These are phyloP conservation scores for Phyllostachys edulis DNA, from an alignment of 176 grass and related monocot genomes.

Conservation along the genomic window DNA sequence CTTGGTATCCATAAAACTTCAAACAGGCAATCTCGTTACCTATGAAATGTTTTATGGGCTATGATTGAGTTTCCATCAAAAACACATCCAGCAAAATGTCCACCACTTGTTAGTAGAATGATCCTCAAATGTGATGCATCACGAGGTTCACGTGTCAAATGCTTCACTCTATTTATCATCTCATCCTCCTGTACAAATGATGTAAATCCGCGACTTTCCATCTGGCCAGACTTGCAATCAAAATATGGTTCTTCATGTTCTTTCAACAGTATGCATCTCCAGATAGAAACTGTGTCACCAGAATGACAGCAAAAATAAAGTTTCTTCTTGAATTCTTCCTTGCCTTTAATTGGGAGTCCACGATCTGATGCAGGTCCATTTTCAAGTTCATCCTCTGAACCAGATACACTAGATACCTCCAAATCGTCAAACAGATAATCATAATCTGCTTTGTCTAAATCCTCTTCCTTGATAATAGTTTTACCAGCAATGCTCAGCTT, in stretches of 20 bases:
- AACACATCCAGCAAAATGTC: constrained; percentile 93
- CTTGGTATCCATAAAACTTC: neutral
- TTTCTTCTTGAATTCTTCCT: constrained; percentile 70
- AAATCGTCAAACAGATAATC: constrained; percentile 76
- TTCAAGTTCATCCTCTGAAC: constrained; percentile 85
- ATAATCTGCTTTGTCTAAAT: constrained; percentile 56
- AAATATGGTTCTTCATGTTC: constrained; percentile 75
- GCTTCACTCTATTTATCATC: constrained; percentile 65
- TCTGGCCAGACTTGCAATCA: constrained; percentile 46
- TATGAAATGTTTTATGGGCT: constrained; percentile 98
- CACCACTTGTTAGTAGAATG: constrained; percentile 78
- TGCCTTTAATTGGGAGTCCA: constrained; percentile 52
- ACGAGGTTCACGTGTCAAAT: constrained; percentile 62
- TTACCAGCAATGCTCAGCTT: constrained; percentile 86
- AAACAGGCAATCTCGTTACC: constrained; percentile 44
- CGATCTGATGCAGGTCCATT: constrained; percentile 39
- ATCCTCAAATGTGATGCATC: constrained; percentile 69
- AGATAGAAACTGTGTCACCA: constrained; percentile 63
- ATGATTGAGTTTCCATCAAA: constrained; percentile 81
- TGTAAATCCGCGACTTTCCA: constrained; percentile 33
- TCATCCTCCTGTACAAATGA: constrained; percentile 57
- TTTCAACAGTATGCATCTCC: constrained; percentile 69
- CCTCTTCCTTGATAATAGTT: constrained; percentile 87
- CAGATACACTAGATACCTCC: constrained; percentile 94
- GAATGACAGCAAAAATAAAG: constrained; percentile 55